These are phyloP conservation scores for Phialemoniopsis sp. DNA, from an alignment of 2,329 filamentous ascomycete species.

Conservation along the genomic window DNA sequence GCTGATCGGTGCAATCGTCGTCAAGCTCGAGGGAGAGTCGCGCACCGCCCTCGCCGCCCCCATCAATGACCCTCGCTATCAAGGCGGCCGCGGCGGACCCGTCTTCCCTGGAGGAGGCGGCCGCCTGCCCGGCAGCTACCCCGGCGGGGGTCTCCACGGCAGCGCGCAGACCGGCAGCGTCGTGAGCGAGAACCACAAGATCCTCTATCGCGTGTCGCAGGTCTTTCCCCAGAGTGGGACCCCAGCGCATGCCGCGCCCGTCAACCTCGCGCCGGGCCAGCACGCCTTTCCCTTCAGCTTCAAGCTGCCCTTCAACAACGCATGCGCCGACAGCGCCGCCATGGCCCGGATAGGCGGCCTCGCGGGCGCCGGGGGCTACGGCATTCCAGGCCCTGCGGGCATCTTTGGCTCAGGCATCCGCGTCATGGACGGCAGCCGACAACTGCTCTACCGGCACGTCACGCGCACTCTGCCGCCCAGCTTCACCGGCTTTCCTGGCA, in stretches of 20 bases:
- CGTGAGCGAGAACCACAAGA: constrained; percentile 61
- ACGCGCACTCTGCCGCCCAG: constrained; percentile 87
- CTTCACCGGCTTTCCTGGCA: constrained; percentile 77
- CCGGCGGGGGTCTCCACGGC: constrained; percentile 8
- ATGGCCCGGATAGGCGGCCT: constrained; percentile 52
- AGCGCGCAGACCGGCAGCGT: constrained; percentile 26
- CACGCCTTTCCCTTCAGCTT: constrained; percentile 77
- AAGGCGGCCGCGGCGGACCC: constrained; percentile 33
- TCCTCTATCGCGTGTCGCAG: constrained; percentile 69
- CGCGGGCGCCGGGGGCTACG: constrained; percentile 44
- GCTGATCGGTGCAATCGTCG: constrained; percentile 66
- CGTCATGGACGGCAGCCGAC: constrained; percentile 59
- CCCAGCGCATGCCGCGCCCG: constrained; percentile 30
- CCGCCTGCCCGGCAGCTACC: constrained; percentile 22
- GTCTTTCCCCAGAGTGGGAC: constrained; percentile 63
- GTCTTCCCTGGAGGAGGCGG: constrained; percentile 21
- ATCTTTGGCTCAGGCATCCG: constrained; percentile 48
- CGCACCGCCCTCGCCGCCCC: constrained; percentile 59
- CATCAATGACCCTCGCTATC: constrained; percentile 23
- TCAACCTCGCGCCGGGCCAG: constrained; percentile 60
- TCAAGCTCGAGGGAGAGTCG: constrained; percentile 81
- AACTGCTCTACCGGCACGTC: constrained; percentile 65
- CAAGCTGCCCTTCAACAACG: constrained; percentile 72
- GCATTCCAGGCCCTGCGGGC: constrained; percentile 40
- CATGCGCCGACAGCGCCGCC: constrained; percentile 52